Evolutionary conservation across 495 filamentous ascomycete genomes (phyloP).

Genomic region (Aspergillus steynii): DNA sequence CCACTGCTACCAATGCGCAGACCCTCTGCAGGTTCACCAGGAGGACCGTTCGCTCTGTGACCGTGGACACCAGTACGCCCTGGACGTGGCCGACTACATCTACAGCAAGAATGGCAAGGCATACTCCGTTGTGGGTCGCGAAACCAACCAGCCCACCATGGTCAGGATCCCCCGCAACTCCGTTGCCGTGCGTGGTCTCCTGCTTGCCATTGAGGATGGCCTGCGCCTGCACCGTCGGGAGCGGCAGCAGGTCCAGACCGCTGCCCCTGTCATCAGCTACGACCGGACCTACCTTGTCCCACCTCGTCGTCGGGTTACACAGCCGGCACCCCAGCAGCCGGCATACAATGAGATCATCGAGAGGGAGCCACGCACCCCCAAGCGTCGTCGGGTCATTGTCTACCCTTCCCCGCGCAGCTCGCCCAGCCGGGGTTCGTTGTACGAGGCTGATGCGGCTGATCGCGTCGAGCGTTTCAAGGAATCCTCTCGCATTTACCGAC

Average conservation of each 20-base stretch:
- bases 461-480: slow-evolving; percentile 38
- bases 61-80: slow-evolving; percentile 47
- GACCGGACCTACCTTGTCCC: slow-evolving; percentile 42
- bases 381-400: slow-evolving; percentile 36
- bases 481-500: slow-evolving; percentile 31
- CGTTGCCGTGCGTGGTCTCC: slow-evolving; percentile 39
- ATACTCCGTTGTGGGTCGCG: slow-evolving; percentile 49
- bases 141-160: slow-evolving; percentile 41
- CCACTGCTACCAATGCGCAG: slow-evolving; percentile 44
- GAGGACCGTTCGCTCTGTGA: slow-evolving; percentile 46
- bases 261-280: slow-evolving; percentile 37
- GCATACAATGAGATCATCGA: slow-evolving; percentile 40
- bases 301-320: slow-evolving; percentile 29
- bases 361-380: slow-evolving; percentile 31
- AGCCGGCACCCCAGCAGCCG: slow-evolving; percentile 21
- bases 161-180: slow-evolving; percentile 51
- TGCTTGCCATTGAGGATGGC: slow-evolving; percentile 50
- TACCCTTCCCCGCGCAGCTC: slow-evolving; percentile 39
- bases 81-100: slow-evolving; percentile 50
- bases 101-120: slow-evolving; percentile 48
- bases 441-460: slow-evolving; percentile 38
- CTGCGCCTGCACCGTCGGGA: slow-evolving; percentile 34
- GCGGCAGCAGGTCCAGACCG: slow-evolving; percentile 16
- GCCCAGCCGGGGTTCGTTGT: slow-evolving; percentile 45
- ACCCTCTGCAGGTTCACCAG: slow-evolving; percentile 36